Evolutionary conservation across 1,284 basidiomycete species (phyloP), one percentile per base, ranked within the genome.

Genomic region (Cutaneotrichosporon daszewskae): DNA sequence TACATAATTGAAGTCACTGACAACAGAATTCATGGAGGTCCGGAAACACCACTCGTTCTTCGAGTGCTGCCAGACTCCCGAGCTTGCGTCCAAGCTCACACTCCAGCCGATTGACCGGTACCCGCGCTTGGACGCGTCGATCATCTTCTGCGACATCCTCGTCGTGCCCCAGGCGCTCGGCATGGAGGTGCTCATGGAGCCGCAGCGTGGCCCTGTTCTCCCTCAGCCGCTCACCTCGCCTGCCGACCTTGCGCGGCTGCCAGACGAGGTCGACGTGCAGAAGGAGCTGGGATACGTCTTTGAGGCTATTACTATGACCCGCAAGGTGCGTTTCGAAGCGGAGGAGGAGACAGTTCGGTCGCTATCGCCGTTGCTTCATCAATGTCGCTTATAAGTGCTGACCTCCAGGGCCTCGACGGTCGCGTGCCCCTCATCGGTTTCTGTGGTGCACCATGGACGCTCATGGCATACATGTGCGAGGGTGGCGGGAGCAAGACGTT

Each of bases 401-500:
- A n/a, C n/a, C n/a, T n/a, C n/a, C n/a, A n/a, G n/a, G 83, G 77
- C 28, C 76, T 96, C 40, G 76, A 79, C 1, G 90, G 91, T 20
- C 79, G 86, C 61, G 90, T 95, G 9, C 91, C 91, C 14, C 75
- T 97, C 49, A 92, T 97, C 58, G 91, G 91, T 5, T 97, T 97
- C 73, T 87, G 82, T 60, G 91, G 92, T 37, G 89, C 89, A 1
- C 92, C 91, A 1, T 96, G 92, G 92, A 96, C 92, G 16, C 77
- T 96, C 42, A 91, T 97, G 75, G 81, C 84, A 32, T 96, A 96
- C 71, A 97, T 96, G 92, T 80, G 92, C 57, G 91, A 95, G 68
- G 92, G 91, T 13, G 91, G 90, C 6, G 84, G 85, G 13, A 85
- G 79, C 68, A 90, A 89, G 74, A 87, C 85, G 17, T 80, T 87